Percentiles rank a stretch among this genome's conserved stretches.
Conservation (phyloP, 768 basidiomycete species). For the Mycena filopes region DNA sequence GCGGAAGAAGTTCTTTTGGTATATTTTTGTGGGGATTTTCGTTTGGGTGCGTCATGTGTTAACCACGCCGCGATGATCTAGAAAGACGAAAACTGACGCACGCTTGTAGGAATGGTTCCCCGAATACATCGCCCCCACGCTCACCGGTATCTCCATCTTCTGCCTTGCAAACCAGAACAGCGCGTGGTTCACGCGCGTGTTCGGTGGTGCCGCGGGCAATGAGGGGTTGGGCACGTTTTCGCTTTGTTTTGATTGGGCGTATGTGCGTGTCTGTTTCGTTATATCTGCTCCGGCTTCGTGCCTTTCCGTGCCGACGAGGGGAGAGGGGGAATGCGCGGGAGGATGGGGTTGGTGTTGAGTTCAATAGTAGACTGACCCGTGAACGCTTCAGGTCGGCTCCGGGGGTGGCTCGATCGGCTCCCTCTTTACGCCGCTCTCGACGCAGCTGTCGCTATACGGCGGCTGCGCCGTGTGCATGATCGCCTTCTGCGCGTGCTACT, state of each 20-base stretch:
- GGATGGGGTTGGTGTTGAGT: too few species aligned
- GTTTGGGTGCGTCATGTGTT: too few species aligned
- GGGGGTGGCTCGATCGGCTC: constrained; percentile 47
- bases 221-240: constrained; percentile 68
- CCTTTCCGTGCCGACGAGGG: too few species aligned
- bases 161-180: constrained; percentile 54
- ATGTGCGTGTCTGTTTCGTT: too few species aligned
- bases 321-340: too few species aligned
- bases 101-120: constrained; percentile 57
- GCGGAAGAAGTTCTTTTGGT: constrained; percentile 62
- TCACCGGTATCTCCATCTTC: constrained; percentile 60
- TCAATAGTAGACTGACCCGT: constrained; percentile 34
- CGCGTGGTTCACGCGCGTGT: constrained; percentile 54
- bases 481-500: constrained; percentile 42
- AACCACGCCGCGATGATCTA: too few species aligned
- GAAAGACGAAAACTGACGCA: too few species aligned
- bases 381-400: constrained; percentile 40
- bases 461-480: constrained; percentile 58
- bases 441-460: constrained; percentile 55
- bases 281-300: too few species aligned
- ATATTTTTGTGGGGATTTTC: constrained; percentile 51
- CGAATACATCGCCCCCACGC: constrained; percentile 36
- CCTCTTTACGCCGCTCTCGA: constrained; percentile 57
- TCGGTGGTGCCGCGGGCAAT: constrained; percentile 65
- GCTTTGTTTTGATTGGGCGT: constrained; percentile 66